These are phyloP conservation scores for Termitomyces eurrhizus DNA, from an alignment of 768 basidiomycete species.

Conservation along the genomic window DNA sequence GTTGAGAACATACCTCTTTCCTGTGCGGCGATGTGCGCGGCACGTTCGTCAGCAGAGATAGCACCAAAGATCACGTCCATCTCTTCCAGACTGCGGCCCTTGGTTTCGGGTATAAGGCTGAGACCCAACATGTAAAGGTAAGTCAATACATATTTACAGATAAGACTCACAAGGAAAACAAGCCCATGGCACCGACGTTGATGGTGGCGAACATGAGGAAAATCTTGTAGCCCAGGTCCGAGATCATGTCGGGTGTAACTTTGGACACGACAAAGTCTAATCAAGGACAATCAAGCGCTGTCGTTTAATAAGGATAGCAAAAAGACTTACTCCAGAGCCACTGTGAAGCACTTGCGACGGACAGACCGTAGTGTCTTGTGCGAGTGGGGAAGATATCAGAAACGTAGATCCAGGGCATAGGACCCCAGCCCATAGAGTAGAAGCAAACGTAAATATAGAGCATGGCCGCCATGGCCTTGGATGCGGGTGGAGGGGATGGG, in stretches of 20 bases:
- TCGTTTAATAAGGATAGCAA: background rate
- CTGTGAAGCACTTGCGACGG: conserved; percentile 71
- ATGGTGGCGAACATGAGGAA: conserved; percentile 77
- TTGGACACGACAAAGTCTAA: conserved; percentile 71
- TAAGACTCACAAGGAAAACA: conserved; percentile 54
- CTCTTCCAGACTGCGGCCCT: conserved; percentile 51
- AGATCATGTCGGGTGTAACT: conserved; percentile 61
- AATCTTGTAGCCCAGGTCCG: conserved; percentile 64
- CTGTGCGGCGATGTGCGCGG: conserved; percentile 45
- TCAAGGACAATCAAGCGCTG: background rate
- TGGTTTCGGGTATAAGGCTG: conserved; percentile 57
- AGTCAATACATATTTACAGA: background rate
- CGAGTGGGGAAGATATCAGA: conserved; percentile 86
- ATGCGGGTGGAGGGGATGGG: conserved; percentile 44
- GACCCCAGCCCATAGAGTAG: conserved; percentile 86
- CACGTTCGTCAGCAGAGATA: conserved; percentile 50
- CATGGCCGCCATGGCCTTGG: conserved; percentile 83
- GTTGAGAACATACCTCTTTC: conserved; percentile 29
- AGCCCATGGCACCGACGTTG: conserved; percentile 67
- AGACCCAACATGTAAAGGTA: conserved; percentile 4
- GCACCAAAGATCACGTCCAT: conserved; percentile 55
- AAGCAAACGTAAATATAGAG: conserved; percentile 86
- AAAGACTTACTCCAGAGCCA: conserved; percentile 71
- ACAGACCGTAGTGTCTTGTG: conserved; percentile 77
- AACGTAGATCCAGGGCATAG: conserved; percentile 56